Percentiles rank a stretch among this genome's conserved stretches.
Evolutionary conservation across 768 basidiomycete species (phyloP).

Genomic region (Pleurotus salmoneostramineus): DNA sequence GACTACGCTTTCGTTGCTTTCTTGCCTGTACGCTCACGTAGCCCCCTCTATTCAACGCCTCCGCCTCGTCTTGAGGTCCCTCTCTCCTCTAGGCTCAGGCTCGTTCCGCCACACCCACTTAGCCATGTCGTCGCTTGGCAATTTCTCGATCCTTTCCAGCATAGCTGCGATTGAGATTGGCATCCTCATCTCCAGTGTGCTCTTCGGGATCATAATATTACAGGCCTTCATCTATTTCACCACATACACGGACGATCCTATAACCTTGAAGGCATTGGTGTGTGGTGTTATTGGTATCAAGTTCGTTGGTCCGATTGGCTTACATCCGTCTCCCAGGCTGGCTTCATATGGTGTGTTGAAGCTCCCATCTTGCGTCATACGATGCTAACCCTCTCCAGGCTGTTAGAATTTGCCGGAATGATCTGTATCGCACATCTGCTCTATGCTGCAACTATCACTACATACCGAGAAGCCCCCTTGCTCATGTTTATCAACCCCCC

Average conservation of each 20-base stretch:
- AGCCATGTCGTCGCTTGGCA: neutral
- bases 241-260: slow-evolving; percentile 17
- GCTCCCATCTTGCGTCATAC: neutral
- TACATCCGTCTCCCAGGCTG: slow-evolving; percentile 1
- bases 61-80: neutral
- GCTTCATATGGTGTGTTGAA: neutral
- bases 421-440: slow-evolving; percentile 21
- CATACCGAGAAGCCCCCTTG: slow-evolving; percentile 16
- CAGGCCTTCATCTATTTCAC: slow-evolving; percentile 20
- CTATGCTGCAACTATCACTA: slow-evolving; percentile 25
- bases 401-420: slow-evolving; percentile 24
- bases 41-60: neutral
- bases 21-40: neutral
- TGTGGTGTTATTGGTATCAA: neutral
- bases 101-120: neutral
- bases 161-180: slow-evolving; percentile 22
- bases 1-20: too few relatives aligned
- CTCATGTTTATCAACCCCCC: neutral
- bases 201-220: slow-evolving; percentile 21
- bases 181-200: slow-evolving; percentile 18
- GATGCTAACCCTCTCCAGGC: slow-evolving; percentile 11
- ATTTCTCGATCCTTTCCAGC: slow-evolving; percentile 9
- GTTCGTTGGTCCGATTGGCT: neutral
- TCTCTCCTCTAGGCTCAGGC: neutral
- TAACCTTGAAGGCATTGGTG: slow-evolving; percentile 18